These are phyloP conservation scores for Candida pseudoglaebosa DNA, from an alignment of 805 yeast genomes.

Conservation along the genomic window DNA sequence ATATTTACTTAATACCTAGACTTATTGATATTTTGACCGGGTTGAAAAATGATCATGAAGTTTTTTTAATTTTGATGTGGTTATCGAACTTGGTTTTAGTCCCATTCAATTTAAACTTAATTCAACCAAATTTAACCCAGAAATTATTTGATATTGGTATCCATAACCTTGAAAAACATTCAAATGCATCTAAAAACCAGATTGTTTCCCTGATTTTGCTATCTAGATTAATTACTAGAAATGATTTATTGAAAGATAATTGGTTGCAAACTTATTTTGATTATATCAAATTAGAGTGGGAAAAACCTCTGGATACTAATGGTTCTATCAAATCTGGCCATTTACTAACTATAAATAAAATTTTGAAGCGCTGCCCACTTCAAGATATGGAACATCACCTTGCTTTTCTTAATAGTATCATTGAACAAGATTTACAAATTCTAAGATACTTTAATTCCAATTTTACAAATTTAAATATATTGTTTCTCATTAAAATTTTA, in stretches of 20 bases:
- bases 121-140: constrained; percentile 29
- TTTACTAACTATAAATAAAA: constrained; percentile 37
- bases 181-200: constrained; percentile 54
- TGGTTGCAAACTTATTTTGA: constrained; percentile 18
- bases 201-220: constrained; percentile 49
- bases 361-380: constrained; percentile 24
- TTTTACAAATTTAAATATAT: constrained; percentile 15
- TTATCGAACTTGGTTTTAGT: constrained; percentile 62
- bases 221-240: constrained; percentile 51
- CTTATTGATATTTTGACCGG: constrained; percentile 15
- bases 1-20: constrained; percentile 45
- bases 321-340: constrained; percentile 28
- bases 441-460: constrained; percentile 6
- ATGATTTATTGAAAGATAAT: constrained; percentile 32
- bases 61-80: constrained; percentile 59
- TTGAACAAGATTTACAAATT: constrained; percentile 15
- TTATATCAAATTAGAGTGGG: constrained; percentile 18
- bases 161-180: constrained; percentile 22
- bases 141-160: constrained; percentile 33
- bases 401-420: constrained; percentile 12
- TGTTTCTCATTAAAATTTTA: constrained; percentile 31
- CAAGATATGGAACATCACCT: constrained; percentile 9
- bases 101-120: constrained; percentile 59
- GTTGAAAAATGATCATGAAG: constrained; percentile 20
- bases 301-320: constrained; percentile 1